Evolutionary conservation across 495 filamentous ascomycete genomes (phyloP).

Genomic region (Aspergillus biplanus): DNA sequence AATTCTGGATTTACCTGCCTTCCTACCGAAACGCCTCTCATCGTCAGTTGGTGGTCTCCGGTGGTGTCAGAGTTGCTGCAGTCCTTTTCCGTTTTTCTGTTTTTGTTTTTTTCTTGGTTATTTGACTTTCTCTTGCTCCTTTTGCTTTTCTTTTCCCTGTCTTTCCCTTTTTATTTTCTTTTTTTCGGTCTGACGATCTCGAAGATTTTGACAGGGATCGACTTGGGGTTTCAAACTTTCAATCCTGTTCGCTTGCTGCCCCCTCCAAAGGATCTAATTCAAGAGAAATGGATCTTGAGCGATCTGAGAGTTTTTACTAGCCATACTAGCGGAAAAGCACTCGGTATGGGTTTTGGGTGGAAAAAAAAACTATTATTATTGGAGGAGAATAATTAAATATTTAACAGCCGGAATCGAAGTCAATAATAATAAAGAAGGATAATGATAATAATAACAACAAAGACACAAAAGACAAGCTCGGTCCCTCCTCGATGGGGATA

Average conservation of each 20-base stretch:
- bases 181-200: constrained; percentile 1
- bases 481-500: neutral
- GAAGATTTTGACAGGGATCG: constrained; percentile 14
- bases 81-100: neutral
- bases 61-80: neutral
- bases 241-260: constrained; percentile 9
- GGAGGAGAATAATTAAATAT: neutral
- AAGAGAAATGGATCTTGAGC: neutral
- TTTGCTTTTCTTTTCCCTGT: constrained; percentile 14
- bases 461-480: neutral
- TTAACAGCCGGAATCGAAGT: too few relatives aligned
- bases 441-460: neutral
- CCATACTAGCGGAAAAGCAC: neutral
- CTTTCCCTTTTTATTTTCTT: constrained; percentile 7
- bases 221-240: constrained; percentile 4
- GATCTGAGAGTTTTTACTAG: constrained; percentile 2
- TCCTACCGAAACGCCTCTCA: neutral
- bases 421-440: neutral
- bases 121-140: neutral
- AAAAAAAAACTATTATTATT: neutral
- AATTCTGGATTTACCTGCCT: constrained; percentile 21
- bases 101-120: constrained; percentile 9
- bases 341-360: neutral
- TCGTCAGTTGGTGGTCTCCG: neutral
- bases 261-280: neutral